Evolutionary conservation across 2,329 filamentous ascomycete genomes (phyloP).

Genomic region (Biscogniauxia mediterranea): DNA sequence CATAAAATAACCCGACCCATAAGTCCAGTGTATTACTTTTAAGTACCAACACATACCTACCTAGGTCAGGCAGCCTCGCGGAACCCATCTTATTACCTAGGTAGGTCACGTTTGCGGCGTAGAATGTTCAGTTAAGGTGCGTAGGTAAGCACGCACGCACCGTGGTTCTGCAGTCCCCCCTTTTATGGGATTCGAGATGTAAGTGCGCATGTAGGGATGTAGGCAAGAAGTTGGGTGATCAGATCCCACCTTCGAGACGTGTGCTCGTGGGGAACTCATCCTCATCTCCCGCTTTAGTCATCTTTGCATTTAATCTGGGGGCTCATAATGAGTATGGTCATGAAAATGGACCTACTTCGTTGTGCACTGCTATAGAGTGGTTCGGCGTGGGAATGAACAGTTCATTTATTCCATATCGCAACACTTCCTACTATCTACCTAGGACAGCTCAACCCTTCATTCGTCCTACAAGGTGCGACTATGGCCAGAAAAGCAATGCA

Average conservation of each 20-base stretch:
- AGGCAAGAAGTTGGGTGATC: too few relatives aligned
- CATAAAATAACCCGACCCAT: too few relatives aligned
- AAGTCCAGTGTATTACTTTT: too few relatives aligned
- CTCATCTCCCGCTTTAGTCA: too few relatives aligned
- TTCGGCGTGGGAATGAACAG: not conserved
- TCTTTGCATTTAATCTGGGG: too few relatives aligned
- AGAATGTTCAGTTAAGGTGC: not conserved
- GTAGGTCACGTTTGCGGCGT: not conserved
- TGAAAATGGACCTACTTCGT: too few relatives aligned
- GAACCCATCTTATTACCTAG: not conserved
- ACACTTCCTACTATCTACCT: constrained; percentile 17
- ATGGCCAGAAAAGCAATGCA: constrained; percentile 14
- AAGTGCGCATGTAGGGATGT: not conserved
- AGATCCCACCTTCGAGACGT: too few relatives aligned
- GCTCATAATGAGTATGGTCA: too few relatives aligned
- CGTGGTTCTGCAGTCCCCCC: not conserved
- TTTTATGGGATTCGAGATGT: not conserved
- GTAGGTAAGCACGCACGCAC: not conserved
- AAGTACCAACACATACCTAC: too few relatives aligned
- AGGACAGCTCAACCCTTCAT: constrained; percentile 6
- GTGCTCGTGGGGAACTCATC: too few relatives aligned
- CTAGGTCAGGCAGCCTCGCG: not conserved
- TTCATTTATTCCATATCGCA: constrained; percentile 8
- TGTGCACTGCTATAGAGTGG: too few relatives aligned
- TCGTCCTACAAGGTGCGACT: constrained; percentile 14